Base-by-base conservation (phyloP, 2,329 filamentous ascomycete genomes). In the Colletotrichum somersetense region DNA sequence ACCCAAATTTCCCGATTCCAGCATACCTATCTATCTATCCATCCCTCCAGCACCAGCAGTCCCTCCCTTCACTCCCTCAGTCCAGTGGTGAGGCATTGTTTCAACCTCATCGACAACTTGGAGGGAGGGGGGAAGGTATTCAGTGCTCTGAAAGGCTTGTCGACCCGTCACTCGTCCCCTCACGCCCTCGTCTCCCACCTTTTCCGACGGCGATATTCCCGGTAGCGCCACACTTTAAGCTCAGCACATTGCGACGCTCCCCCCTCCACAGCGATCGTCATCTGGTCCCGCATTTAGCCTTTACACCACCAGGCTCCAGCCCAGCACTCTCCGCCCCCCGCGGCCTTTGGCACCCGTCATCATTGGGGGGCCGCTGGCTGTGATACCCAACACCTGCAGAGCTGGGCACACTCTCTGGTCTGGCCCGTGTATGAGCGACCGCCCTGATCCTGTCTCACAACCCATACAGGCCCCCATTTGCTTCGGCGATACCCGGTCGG, bases 141-240 rank as follows among this genome's bases (percentile, higher is more conserved):
- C 11, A n/a, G n/a, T 30, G 38, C 46, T 62, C 14, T 14, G 30
- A 14, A 52, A 62, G 46, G 20, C 23, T 52, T 40, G 26, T 52
- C 46, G 14, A 26, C 53, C 20, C 18, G 62, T 55, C 50, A n/a
- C 44, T 48, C 18, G 44, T 26, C 18, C 62, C 11, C n/a, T 55
- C 48, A 11, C 16, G 8, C 42, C 16, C 50, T 2, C 62, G 18
- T 33, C 2, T 16, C 5, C 38, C 52, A 38, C 33, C 35, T 26
- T 30, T 26, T 26, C 14, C 48, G 57, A 59, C 69, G 11, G 55
- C 69, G 59, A 72, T 69, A 72, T n/a, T 50, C 66, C 66, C 46
- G 55, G 58, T 38, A 69, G 66, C 23, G 38, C 69, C 66, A 69
- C 40, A 64, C 40, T 65, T 72, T 69, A 65, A 69, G 69, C 66